A percentile compares a stretch with the other conserved stretches of the same genome.
phyloP scores from a whole-genome alignment of 352 stramenopile genomes.

The Globisporangium nunn region DNA sequence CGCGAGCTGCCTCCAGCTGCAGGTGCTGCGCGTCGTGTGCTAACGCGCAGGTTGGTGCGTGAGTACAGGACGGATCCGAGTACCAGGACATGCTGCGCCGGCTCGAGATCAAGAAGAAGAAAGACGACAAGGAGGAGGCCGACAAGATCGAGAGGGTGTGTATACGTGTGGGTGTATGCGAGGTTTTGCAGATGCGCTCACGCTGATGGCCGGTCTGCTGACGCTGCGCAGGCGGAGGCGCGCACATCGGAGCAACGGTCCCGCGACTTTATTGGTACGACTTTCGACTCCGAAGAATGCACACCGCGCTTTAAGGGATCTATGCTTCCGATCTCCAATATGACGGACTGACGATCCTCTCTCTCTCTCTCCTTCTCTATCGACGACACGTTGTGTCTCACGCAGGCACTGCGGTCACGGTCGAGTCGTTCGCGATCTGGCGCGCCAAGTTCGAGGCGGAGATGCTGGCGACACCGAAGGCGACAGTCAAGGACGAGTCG shows the following conservation, averaged over 20 bases:
- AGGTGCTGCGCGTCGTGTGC: not conserved
- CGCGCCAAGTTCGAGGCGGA: conserved; percentile 64
- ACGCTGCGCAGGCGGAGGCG: conserved; percentile 3
- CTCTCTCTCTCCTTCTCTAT: not conserved
- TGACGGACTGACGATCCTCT: too few relatives aligned
- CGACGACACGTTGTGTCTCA: too few relatives aligned
- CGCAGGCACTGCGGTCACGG: conserved; percentile 68
- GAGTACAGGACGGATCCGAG: conserved; percentile 70
- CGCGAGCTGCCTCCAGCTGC: not conserved
- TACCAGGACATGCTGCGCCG: conserved; percentile 87
- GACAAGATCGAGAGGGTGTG: conserved; percentile 35
- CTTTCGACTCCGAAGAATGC: too few relatives aligned
- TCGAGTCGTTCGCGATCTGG: conserved; percentile 71
- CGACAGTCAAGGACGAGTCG: conserved; percentile 53
- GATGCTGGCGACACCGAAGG: conserved; percentile 41
- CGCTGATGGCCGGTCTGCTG: not conserved
- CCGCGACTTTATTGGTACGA: conserved; percentile 14
- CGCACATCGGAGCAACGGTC: conserved; percentile 6
- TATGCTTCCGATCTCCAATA: too few relatives aligned
- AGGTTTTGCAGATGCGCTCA: not conserved
- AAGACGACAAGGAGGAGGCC: conserved; percentile 60
- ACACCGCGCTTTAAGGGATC: too few relatives aligned
- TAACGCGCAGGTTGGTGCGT: not conserved
- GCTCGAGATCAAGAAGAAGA: conserved; percentile 74
- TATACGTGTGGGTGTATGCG: not conserved